These are phyloP conservation scores for Saccharum officinarum DNA, from an alignment of 176 grass and related monocot genomes.

Conservation along the genomic window DNA sequence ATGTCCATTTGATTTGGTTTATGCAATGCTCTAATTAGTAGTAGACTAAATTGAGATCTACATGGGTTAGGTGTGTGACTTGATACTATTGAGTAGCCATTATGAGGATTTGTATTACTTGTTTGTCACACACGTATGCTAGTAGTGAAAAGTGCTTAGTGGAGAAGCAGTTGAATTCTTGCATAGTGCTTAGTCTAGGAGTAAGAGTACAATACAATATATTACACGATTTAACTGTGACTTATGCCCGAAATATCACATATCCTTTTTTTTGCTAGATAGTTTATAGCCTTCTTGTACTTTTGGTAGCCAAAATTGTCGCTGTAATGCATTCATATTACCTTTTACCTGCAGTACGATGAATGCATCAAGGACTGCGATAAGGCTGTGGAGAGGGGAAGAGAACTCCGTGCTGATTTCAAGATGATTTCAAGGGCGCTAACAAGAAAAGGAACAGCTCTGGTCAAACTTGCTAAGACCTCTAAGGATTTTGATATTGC, in stretches of 20 bases:
- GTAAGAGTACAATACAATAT: not conserved
- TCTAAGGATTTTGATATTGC: slow-evolving; percentile 84
- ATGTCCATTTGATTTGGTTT: slow-evolving; percentile 5
- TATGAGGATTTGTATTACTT: not conserved
- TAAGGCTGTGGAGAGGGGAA: slow-evolving; percentile 93
- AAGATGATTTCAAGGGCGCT: slow-evolving; percentile 96
- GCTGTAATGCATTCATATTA: slow-evolving; percentile 1
- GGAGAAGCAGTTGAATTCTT: slow-evolving; percentile 6
- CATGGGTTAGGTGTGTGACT: not conserved
- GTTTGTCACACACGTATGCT: not conserved
- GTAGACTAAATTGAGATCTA: not conserved
- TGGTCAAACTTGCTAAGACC: slow-evolving; percentile 75
- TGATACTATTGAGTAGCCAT: not conserved
- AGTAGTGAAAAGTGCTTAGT: not conserved
- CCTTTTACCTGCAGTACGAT: slow-evolving; percentile 55
- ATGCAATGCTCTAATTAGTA: not conserved
- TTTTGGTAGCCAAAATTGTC: not conserved
- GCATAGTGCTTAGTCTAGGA: not conserved
- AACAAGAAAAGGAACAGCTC: slow-evolving; percentile 97
- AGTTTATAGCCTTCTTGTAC: not conserved
- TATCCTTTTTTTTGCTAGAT: not conserved
- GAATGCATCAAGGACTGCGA: slow-evolving; percentile 98
- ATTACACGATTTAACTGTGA: not conserved
- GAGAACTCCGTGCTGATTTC: slow-evolving; percentile 93
- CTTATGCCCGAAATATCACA: not conserved